Percentiles rank a stretch among this genome's conserved stretches.
These are phyloP conservation scores for Aspergillus proliferans DNA, from an alignment of 2,329 filamentous ascomycete genomes.

Conservation along the genomic window DNA sequence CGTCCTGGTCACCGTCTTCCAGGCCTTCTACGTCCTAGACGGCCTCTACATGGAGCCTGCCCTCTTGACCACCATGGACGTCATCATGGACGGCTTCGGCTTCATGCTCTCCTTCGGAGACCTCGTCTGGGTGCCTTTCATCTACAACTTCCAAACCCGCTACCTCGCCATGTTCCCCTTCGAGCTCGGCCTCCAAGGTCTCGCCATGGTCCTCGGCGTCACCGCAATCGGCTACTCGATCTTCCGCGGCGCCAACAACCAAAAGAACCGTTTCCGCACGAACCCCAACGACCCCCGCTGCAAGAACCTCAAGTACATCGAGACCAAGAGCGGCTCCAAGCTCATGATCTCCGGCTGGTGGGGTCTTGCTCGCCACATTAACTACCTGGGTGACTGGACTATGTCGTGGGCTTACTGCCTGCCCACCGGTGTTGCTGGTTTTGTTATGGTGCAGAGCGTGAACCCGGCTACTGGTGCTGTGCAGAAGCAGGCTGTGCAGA, in stretches of 20 bases:
- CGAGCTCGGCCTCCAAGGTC: slow-evolving; percentile 63
- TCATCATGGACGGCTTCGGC: slow-evolving; percentile 87
- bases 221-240: slow-evolving; percentile 74
- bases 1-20: slow-evolving; percentile 67
- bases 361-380: slow-evolving; percentile 87
- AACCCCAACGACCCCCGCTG: slow-evolving; percentile 75
- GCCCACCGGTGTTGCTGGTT: slow-evolving; percentile 79
- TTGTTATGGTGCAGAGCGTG: slow-evolving; percentile 55
- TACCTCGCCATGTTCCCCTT: slow-evolving; percentile 80
- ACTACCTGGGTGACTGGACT: slow-evolving; percentile 92
- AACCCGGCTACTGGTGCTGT: slow-evolving; percentile 53
- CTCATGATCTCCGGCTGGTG: slow-evolving; percentile 87
- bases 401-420: slow-evolving; percentile 88
- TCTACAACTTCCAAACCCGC: slow-evolving; percentile 76
- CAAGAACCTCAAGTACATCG: slow-evolving; percentile 73
- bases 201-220: slow-evolving; percentile 54
- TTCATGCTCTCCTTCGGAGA: slow-evolving; percentile 94
- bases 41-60: slow-evolving; percentile 80
- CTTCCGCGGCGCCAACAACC: slow-evolving; percentile 87
- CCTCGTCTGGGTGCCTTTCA: slow-evolving; percentile 85
- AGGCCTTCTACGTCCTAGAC: slow-evolving; percentile 78
- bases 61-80: slow-evolving; percentile 88
- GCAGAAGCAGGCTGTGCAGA: slow-evolving; percentile 65
- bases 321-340: slow-evolving; percentile 71
- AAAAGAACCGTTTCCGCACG: slow-evolving; percentile 91